Evolutionary conservation across 176 grass and related monocot species (phyloP), one percentile per base, ranked within the genome.

Genomic region (Zoysia pacifica): DNA sequence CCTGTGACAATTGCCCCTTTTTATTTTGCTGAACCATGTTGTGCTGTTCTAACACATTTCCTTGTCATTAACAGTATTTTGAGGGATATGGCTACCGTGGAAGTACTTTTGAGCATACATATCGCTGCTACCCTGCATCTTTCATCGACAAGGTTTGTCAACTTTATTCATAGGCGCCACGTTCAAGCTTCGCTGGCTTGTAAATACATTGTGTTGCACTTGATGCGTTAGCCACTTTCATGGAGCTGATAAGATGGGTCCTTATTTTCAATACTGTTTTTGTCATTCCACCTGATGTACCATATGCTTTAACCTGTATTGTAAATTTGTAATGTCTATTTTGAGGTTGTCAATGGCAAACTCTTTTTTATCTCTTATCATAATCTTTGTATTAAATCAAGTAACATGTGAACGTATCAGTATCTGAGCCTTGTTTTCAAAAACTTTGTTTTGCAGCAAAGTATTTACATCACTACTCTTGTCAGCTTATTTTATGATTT

Each of bases 131-230:
- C 49, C 92, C 97, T 75, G 90, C 92, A 11, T 99, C 96, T 36
- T 99, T 99, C 69, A 99, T 99, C 75, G 96, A 99, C 74, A 99
- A 99, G 96, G 96, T 95, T 77, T 64, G 62, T 71, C 20, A 80
- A 71, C 63, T 51, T 65, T 67, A 70, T 86, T 65, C 4, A 73
- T n/a, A 72, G 66, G 13, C 38, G 59, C n/a, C 14, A 51, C 78
- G 16, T 47, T 36, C 5, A 1, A 7, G 46, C 3, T 7, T 19
- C 3, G 11, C 10, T n/a, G 15, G 11, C 44, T 13, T 49, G 58
- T 85, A 74, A 39, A 65, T 16, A 69, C 84, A 20, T 12, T 70
- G 39, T 40, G 18, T 77, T 72, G 18, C 3, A 47, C 16, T 56
- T 53, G 28, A 72, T 87, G 51, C 37, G 45, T 35, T 71, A 50